phyloP scores from a whole-genome alignment of 495 filamentous ascomycete species.

The Penicillium bialowiezense region DNA sequence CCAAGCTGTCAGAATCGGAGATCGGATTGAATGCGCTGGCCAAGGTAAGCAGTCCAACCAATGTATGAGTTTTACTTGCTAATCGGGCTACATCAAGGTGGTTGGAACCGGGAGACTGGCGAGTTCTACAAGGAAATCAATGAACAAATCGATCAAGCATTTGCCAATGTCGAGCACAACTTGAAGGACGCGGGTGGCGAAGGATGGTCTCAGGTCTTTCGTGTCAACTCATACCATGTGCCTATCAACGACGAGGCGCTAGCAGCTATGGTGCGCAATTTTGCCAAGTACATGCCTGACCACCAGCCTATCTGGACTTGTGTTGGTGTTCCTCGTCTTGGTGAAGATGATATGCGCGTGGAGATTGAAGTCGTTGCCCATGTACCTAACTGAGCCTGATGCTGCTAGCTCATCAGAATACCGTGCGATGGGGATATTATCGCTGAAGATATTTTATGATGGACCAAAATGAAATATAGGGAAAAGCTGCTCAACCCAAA shows the following conservation, averaged over 20 bases:
- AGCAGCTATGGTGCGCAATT: conserved; percentile 40
- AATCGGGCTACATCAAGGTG: too few relatives aligned
- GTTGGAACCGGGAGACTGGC: conserved; percentile 46
- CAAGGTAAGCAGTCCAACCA: conserved; percentile 50
- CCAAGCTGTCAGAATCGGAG: conserved; percentile 53
- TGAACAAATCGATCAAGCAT: conserved; percentile 52
- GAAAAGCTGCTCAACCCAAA: too few relatives aligned
- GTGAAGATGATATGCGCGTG: conserved; percentile 46
- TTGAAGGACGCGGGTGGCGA: conserved; percentile 34
- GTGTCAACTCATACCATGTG: conserved; percentile 47
- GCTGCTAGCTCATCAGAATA: too few relatives aligned
- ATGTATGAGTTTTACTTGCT: too few relatives aligned
- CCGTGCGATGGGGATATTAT: too few relatives aligned
- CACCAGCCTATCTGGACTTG: conserved; percentile 51
- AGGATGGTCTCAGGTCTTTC: conserved; percentile 49
- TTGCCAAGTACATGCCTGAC: conserved; percentile 47
- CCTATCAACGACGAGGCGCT: conserved; percentile 39
- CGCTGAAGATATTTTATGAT: too few relatives aligned
- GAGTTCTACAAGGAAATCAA: conserved; percentile 34
- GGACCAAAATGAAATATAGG: too few relatives aligned
- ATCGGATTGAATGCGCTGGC: conserved; percentile 51
- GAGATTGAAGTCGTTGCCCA: conserved; percentile 56
- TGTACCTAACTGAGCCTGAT: conserved; percentile 9
- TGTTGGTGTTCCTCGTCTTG: conserved; percentile 44
- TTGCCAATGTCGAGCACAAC: conserved; percentile 49